A percentile compares a stretch with the other conserved stretches of the same genome.
Conservation (phyloP, 106 monocot species). For the Platanthera guangdongensis region DNA sequence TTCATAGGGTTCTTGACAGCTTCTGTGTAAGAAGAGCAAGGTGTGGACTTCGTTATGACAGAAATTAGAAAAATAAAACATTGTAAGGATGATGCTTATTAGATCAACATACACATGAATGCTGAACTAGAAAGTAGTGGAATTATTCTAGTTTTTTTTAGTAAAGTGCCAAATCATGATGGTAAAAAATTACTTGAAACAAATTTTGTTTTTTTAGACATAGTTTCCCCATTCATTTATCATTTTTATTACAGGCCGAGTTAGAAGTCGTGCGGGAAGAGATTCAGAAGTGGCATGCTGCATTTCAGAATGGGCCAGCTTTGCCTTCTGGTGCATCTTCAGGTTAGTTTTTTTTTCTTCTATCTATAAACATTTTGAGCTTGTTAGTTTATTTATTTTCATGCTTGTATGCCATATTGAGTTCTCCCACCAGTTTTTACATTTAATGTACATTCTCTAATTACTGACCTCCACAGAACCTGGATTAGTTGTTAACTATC, state of each 20-base stretch:
- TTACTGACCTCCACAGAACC: conserved; percentile 43
- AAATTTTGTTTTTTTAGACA: not conserved
- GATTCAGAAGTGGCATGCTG: conserved; percentile 67
- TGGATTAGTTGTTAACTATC: conserved; percentile 43
- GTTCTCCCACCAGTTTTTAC: not conserved
- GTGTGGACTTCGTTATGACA: not conserved
- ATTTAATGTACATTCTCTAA: not conserved
- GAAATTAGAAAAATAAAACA: not conserved
- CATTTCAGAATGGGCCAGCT: conserved; percentile 57
- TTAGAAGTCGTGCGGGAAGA: conserved; percentile 50
- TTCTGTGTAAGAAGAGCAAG: too few relatives aligned
- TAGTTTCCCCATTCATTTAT: not conserved
- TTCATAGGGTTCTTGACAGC: too few relatives aligned
- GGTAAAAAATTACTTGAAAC: not conserved
- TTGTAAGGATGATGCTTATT: not conserved
- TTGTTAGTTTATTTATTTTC: not conserved
- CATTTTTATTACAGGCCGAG: conserved; percentile 33
- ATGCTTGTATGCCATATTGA: not conserved
- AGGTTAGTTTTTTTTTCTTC: conserved; percentile 20
- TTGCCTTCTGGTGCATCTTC: conserved; percentile 36
- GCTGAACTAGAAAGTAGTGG: not conserved
- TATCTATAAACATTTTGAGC: not conserved
- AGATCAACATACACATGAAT: not conserved
- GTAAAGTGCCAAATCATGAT: not conserved
- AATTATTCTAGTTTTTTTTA: not conserved